Conservation (phyloP, 2,329 filamentous ascomycete genomes). For the Pseudogymnoascus sp. region DNA sequence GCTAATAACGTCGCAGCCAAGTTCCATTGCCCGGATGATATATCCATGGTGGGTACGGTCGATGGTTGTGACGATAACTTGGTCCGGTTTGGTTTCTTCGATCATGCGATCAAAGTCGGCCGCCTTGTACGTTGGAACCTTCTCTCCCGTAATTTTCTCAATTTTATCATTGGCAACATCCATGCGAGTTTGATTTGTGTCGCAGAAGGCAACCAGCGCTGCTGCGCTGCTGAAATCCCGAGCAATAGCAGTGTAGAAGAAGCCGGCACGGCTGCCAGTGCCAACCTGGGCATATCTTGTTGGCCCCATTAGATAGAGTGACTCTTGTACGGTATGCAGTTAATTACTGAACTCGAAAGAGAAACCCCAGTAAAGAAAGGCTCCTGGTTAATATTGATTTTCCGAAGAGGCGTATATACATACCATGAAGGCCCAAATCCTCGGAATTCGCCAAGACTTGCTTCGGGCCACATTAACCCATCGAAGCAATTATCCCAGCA, state of each 20-base stretch:
- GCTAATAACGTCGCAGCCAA: constrained; percentile 52
- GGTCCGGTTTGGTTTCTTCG: constrained; percentile 46
- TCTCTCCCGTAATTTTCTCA: constrained; percentile 35
- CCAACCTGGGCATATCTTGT: constrained; percentile 47
- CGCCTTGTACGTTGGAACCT: constrained; percentile 46
- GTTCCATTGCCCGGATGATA: constrained; percentile 49
- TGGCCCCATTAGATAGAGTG: constrained; percentile 23
- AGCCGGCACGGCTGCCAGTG: constrained; percentile 49
- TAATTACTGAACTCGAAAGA: not conserved
- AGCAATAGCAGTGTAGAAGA: constrained; percentile 52
- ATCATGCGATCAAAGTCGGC: constrained; percentile 51
- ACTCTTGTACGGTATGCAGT: not conserved
- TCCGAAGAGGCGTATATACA: not conserved
- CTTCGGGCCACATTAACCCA: not conserved
- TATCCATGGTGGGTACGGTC: constrained; percentile 54
- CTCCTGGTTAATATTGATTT: not conserved
- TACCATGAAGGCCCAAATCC: not conserved
- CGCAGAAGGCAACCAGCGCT: constrained; percentile 47
- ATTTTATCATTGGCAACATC: constrained; percentile 46
- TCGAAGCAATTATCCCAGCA: not conserved
- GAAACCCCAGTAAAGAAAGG: not conserved
- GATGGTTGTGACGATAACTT: constrained; percentile 55
- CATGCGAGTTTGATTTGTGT: constrained; percentile 53
- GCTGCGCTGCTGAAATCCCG: constrained; percentile 43
- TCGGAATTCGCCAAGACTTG: not conserved